phyloP scores from a whole-genome alignment of 2,329 filamentous ascomycete species.

The Penicillium sp. region DNA sequence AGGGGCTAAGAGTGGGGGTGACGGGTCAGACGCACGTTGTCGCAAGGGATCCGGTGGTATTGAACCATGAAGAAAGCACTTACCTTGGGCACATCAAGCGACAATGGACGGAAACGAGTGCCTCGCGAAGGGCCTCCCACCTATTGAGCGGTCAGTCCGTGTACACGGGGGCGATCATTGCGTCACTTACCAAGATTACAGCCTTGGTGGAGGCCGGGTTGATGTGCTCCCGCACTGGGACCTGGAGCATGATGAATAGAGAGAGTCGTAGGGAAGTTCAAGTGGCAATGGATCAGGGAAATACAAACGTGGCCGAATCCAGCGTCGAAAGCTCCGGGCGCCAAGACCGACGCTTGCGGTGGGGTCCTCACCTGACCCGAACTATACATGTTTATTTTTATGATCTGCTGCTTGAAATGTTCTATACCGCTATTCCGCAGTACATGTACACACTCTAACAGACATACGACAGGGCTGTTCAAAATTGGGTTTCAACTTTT shows the following conservation, averaged over 20 bases:
- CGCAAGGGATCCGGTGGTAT: neutral
- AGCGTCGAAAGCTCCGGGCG: constrained; percentile 16
- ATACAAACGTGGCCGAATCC: constrained; percentile 17
- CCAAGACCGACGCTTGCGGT: constrained; percentile 25
- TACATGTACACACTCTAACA: too few species aligned
- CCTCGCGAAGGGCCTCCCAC: constrained; percentile 94
- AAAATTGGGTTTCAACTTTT: neutral
- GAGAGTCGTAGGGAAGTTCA: constrained; percentile 7
- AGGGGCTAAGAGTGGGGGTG: constrained; percentile 63
- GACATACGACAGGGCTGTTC: neutral
- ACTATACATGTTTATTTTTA: neutral
- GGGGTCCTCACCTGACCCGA: constrained; percentile 24
- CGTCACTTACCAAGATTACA: constrained; percentile 74
- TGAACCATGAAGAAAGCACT: constrained; percentile 22
- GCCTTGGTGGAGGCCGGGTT: constrained; percentile 74
- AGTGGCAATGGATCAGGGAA: constrained; percentile 1
- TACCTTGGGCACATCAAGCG: constrained; percentile 93
- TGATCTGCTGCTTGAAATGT: too few species aligned
- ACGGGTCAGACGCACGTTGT: neutral
- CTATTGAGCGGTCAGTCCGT: constrained; percentile 51
- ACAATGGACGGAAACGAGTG: constrained; percentile 91
- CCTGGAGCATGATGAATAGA: constrained; percentile 42
- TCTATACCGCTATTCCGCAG: too few species aligned
- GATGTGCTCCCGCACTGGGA: constrained; percentile 44
- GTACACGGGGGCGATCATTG: constrained; percentile 9